phyloP scores from a whole-genome alignment of 768 basidiomycete species.

The Tulasnella sp. region DNA sequence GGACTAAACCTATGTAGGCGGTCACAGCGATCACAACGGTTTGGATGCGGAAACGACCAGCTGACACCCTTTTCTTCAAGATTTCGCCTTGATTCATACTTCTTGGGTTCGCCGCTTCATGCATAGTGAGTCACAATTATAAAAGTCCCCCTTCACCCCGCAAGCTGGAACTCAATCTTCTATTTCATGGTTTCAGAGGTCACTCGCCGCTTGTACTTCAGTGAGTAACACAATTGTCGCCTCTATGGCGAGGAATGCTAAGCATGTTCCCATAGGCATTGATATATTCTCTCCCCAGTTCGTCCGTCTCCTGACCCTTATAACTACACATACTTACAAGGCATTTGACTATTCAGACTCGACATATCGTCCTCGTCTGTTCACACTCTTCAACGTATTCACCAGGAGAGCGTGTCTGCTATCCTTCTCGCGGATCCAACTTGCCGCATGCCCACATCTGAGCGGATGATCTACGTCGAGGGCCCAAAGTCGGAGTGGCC shows the following conservation, averaged over 20 bases:
- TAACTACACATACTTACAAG: neutral
- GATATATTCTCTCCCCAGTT: conserved; percentile 74
- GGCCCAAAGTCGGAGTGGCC: conserved; percentile 48
- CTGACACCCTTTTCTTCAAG: conserved; percentile 28
- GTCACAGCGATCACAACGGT: too few relatives aligned
- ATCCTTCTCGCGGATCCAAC: conserved; percentile 51
- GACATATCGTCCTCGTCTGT: conserved; percentile 45
- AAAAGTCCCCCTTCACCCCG: conserved; percentile 13
- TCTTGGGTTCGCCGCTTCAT: conserved; percentile 42
- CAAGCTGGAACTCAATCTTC: neutral
- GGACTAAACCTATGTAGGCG: conserved; percentile 51
- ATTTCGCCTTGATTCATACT: conserved; percentile 54
- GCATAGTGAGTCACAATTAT: conserved; percentile 41
- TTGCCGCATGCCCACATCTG: conserved; percentile 47
- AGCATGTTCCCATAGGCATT: conserved; percentile 39
- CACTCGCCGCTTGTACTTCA: conserved; percentile 61
- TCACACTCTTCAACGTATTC: conserved; percentile 60
- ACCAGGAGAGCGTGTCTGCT: conserved; percentile 66
- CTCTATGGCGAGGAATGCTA: neutral
- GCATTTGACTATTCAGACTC: conserved; percentile 32
- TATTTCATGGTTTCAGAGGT: conserved; percentile 32
- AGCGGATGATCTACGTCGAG: conserved; percentile 50
- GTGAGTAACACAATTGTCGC: conserved; percentile 31
- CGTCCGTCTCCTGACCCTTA: conserved; percentile 11
- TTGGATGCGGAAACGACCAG: too few relatives aligned